Conservation (phyloP, 2,329 filamentous ascomycete genomes). For the Stachybotrys echinatus region DNA sequence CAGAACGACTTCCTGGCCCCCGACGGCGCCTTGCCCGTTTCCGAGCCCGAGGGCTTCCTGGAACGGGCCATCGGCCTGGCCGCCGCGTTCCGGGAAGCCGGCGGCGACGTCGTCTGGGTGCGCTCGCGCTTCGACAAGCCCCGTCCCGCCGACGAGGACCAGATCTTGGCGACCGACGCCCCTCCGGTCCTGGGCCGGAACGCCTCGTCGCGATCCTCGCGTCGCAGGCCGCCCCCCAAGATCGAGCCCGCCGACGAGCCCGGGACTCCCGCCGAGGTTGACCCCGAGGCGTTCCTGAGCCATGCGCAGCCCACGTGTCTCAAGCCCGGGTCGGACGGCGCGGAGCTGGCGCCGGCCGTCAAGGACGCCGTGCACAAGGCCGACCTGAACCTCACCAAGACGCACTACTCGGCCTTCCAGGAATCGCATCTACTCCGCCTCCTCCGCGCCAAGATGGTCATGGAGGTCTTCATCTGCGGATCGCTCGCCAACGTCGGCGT, state of each 20-base stretch:
- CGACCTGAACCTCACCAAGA: slow-evolving; percentile 58
- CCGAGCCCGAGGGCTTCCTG: slow-evolving; percentile 59
- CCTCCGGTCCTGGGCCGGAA: slow-evolving; percentile 6
- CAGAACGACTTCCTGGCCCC: slow-evolving; percentile 82
- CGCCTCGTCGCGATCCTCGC: background rate
- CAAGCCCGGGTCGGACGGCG: slow-evolving; percentile 36
- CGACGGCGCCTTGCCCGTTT: slow-evolving; percentile 62
- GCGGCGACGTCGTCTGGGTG: slow-evolving; percentile 76
- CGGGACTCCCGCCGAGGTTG: slow-evolving; percentile 11
- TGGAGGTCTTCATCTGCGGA: slow-evolving; percentile 84
- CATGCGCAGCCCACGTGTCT: slow-evolving; percentile 36
- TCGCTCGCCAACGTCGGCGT: slow-evolving; percentile 83
- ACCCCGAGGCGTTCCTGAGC: slow-evolving; percentile 43
- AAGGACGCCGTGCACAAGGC: slow-evolving; percentile 36
- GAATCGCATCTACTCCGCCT: slow-evolving; percentile 66
- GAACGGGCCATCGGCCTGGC: slow-evolving; percentile 62
- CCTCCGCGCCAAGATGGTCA: slow-evolving; percentile 82
- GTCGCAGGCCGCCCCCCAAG: slow-evolving; percentile 3
- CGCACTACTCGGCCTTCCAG: slow-evolving; percentile 83
- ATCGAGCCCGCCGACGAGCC: background rate
- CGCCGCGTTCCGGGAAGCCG: slow-evolving; percentile 61
- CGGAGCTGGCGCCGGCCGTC: slow-evolving; percentile 38
- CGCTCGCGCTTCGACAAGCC: slow-evolving; percentile 66
- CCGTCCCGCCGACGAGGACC: slow-evolving; percentile 49
- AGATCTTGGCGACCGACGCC: slow-evolving; percentile 39